phyloP scores from a whole-genome alignment of 2,329 filamentous ascomycete genomes.

The Hortaea werneckii region DNA sequence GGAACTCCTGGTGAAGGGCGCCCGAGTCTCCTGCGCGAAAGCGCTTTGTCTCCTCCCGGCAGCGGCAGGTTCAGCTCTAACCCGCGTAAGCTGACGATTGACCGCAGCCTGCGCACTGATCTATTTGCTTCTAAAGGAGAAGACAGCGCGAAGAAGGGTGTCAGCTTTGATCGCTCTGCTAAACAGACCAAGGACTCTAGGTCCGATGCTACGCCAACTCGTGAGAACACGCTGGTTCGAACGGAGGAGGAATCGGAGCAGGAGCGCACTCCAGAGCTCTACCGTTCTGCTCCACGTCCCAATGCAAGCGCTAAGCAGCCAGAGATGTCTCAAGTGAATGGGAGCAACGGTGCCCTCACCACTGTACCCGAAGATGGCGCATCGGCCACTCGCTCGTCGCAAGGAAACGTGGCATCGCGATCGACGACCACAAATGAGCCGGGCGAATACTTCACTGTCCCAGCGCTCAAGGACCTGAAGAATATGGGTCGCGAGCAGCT shows the following conservation, averaged over 20 bases:
- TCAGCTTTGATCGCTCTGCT: constrained; percentile 72
- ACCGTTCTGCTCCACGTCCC: constrained; percentile 36
- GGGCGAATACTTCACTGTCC: constrained; percentile 81
- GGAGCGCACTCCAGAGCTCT: constrained; percentile 48
- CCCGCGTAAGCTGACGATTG: constrained; percentile 87
- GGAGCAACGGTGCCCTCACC: constrained; percentile 39
- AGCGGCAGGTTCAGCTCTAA: constrained; percentile 56
- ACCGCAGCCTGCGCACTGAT: constrained; percentile 69
- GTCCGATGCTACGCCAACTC: constrained; percentile 14
- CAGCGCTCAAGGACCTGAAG: constrained; percentile 62
- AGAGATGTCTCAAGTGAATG: constrained; percentile 50
- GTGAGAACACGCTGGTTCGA: constrained; percentile 40
- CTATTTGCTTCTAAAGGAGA: constrained; percentile 36
- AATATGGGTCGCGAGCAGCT: constrained; percentile 73
- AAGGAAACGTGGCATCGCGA: constrained; percentile 3
- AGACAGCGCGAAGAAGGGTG: constrained; percentile 57
- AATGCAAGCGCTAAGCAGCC: constrained; percentile 33
- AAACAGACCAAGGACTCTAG: constrained; percentile 32
- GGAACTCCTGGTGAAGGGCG: constrained; percentile 55
- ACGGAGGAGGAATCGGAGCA: constrained; percentile 42
- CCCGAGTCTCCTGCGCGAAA: constrained; percentile 76
- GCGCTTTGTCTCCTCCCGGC: constrained; percentile 56
- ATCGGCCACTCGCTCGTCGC: constrained; percentile 14
- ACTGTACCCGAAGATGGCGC: constrained; percentile 64
- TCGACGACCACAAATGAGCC: constrained; percentile 6